Evolutionary conservation across 345 rosid genomes (phyloP).

Genomic region (Crucihimalaya himalaica): DNA sequence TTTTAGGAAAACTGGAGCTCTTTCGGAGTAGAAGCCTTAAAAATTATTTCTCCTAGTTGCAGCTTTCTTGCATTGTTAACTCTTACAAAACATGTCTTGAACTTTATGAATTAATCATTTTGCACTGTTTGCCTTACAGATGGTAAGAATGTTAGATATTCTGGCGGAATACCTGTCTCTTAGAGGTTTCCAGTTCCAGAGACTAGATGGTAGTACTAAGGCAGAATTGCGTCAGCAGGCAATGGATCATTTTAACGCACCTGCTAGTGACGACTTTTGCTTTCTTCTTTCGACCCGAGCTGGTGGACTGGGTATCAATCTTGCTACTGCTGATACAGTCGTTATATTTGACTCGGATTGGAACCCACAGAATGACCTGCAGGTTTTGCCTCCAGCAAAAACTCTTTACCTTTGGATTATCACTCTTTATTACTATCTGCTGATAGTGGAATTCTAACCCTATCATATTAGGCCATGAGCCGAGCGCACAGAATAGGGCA

Average conservation of each 20-base stretch:
- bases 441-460: constrained; percentile 16
- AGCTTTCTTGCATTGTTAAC: constrained; percentile 13
- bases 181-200: constrained; percentile 96
- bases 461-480: constrained; percentile 87
- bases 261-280: constrained; percentile 99
- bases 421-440: constrained; percentile 1
- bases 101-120: constrained; percentile 10
- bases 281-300: constrained; percentile 99
- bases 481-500: constrained; percentile 99
- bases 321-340: constrained; percentile 97
- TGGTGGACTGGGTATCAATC: constrained; percentile 99
- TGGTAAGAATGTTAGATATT: constrained; percentile 99
- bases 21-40: not conserved
- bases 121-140: constrained; percentile 51
- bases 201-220: constrained; percentile 99
- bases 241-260: constrained; percentile 99
- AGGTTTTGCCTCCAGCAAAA: constrained; percentile 49
- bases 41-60: not conserved
- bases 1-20: not conserved
- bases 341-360: constrained; percentile 99
- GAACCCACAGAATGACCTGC: constrained; percentile 99
- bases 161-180: constrained; percentile 85
- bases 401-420: constrained; percentile 12
- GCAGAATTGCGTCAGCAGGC: constrained; percentile 99
- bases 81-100: constrained; percentile 1